phyloP scores from a whole-genome alignment of 2,329 filamentous ascomycete genomes.

The Drechslerella coelobrocha region DNA sequence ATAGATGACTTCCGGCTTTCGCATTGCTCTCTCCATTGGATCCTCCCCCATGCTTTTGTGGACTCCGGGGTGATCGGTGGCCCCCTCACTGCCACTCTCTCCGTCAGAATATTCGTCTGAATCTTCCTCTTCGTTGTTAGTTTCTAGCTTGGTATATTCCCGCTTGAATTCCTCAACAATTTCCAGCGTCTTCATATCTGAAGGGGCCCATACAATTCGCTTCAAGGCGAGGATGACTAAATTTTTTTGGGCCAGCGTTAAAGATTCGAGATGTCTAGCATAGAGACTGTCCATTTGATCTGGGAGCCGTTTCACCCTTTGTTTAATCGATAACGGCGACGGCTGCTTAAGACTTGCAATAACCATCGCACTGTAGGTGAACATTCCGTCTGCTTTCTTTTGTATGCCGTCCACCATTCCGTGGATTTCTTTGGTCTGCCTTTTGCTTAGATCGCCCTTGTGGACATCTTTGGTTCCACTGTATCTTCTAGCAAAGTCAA shows the following conservation, averaged over 20 bases:
- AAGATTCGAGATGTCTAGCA: conserved; percentile 28
- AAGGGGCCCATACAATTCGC: conserved; percentile 19
- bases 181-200: conserved; percentile 28
- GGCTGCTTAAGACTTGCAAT: conserved; percentile 37
- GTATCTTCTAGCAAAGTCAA: not conserved
- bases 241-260: conserved; percentile 27
- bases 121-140: not conserved
- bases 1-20: conserved; percentile 34
- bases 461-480: not conserved
- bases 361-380: conserved; percentile 41
- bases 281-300: conserved; percentile 42
- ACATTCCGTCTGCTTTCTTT: conserved; percentile 42
- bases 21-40: conserved; percentile 15
- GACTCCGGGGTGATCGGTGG: not conserved
- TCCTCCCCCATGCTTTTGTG: not conserved
- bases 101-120: conserved; percentile 4
- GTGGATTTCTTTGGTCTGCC: conserved; percentile 19
- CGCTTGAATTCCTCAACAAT: conserved; percentile 41
- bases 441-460: conserved; percentile 2
- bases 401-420: conserved; percentile 29
- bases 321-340: conserved; percentile 35
- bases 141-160: conserved; percentile 5
- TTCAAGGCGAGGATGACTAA: conserved; percentile 27
- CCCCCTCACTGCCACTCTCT: not conserved
- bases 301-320: conserved; percentile 22